phyloP scores from a whole-genome alignment of 129 eudicot species.

The Cynara cardunculus region DNA sequence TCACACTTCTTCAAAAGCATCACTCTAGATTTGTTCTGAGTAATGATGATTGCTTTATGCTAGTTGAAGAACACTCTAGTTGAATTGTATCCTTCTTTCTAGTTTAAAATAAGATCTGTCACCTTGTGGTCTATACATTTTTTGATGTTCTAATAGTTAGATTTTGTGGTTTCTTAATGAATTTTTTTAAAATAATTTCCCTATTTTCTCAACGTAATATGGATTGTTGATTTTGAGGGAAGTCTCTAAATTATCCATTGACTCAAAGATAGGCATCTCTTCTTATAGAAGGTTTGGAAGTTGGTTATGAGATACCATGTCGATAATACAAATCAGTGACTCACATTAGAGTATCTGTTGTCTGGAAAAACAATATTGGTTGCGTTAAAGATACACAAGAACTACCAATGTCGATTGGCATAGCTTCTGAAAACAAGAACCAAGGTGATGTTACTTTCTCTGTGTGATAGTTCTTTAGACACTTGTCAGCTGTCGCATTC shows the following conservation, averaged over 20 bases:
- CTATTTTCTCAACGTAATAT: neutral
- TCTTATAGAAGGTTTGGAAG: neutral
- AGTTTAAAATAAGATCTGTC: slow-evolving; percentile 12
- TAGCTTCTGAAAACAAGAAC: neutral
- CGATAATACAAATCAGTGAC: neutral
- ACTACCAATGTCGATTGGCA: neutral
- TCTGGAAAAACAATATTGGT: neutral
- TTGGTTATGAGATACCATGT: neutral
- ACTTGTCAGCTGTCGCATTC: no score
- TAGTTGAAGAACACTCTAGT: slow-evolving; percentile 16
- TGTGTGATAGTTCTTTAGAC: no score
- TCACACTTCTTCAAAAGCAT: slow-evolving; percentile 12
- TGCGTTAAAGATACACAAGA: neutral
- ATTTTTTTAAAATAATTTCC: neutral
- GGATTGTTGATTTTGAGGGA: slow-evolving; percentile 1
- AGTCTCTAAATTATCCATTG: neutral
- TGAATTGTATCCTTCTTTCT: slow-evolving; percentile 18
- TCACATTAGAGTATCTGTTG: neutral
- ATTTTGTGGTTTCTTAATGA: neutral
- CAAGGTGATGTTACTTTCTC: neutral
- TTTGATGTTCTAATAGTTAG: neutral
- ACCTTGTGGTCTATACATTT: neutral
- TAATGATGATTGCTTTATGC: slow-evolving; percentile 7
- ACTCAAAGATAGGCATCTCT: neutral
- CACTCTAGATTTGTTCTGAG: slow-evolving; percentile 16